Evolutionary conservation across 2,329 filamentous ascomycete species (phyloP), one percentile per base, ranked within the genome.

Genomic region (Apiospora saccharicola): DNA sequence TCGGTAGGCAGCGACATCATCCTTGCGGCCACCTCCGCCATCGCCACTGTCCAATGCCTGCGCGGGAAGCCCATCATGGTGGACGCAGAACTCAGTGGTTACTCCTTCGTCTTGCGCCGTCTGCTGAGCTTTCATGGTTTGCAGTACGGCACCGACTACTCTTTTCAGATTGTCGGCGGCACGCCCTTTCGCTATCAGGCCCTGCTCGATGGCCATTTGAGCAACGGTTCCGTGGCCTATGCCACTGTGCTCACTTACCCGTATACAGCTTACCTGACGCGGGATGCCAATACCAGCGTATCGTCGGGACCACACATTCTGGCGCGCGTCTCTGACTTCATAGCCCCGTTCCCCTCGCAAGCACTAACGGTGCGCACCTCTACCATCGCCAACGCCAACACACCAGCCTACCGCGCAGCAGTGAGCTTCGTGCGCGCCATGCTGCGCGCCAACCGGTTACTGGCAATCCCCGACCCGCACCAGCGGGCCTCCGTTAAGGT

Each of bases 1-100:
- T n/a, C n/a, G n/a, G n/a, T n/a, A n/a, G n/a, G 69, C 34, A 49
- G 47, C 47, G 69, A 70, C 43, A 61, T 70, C 24, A 49, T 70
- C 44, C 24, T 70, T 26, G 69, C 69, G 14, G 69, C 47, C 14
- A 19, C 69, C 6, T 53, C 69, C 37, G 26, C 34, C 22, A 70
- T 61, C 6, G 24, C 30, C n/a, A 61, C 14, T 16, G 22, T 70
- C 30, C 69, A 70, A n/a, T 26, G 43, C 22, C 47, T 70, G 30
- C 26, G 68, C 30, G 68, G 46, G 1, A 57, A 57, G 47, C 47
- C 47, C 34, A 13, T 57, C 26, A 70, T 70, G 26, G 68, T 70
- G 24, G 68, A 70, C 30, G 53, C 26, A 19, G 26, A 30, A 13
- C 6, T 41, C 47, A 70, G 68, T 34, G 68, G 68, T 19, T 70